Evolutionary conservation across 208 protist genomes (phyloP).

Genomic region (Naegleria gruberi): DNA sequence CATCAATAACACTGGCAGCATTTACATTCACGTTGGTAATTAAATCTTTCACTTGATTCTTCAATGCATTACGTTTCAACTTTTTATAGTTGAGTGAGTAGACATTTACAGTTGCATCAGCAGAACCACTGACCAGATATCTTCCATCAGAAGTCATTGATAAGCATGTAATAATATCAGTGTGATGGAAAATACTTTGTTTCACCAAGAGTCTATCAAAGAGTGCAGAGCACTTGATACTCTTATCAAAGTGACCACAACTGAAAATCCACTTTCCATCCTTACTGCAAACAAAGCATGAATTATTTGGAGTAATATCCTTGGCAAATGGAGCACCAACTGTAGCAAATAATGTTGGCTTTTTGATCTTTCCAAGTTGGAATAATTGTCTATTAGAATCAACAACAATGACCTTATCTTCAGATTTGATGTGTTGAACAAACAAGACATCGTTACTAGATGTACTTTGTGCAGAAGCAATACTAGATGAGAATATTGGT

Average conservation of each 20-base stretch:
- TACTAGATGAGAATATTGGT: background rate
- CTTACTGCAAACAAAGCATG: background rate
- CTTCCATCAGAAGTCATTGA: background rate
- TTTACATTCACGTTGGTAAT: background rate
- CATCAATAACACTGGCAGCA: background rate
- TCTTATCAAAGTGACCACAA: constrained; percentile 23
- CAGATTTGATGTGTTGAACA: background rate
- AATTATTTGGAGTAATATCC: background rate
- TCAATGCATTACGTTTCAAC: background rate
- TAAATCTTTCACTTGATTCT: background rate
- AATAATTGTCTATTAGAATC: background rate
- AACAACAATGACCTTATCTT: background rate
- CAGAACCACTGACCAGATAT: background rate
- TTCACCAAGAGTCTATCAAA: background rate
- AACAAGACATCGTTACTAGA: background rate
- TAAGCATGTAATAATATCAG: constrained; percentile 13
- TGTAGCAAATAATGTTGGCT: background rate
- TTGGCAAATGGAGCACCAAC: background rate
- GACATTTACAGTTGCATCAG: background rate
- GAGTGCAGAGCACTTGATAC: background rate
- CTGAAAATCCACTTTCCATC: constrained; percentile 17
- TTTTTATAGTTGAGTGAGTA: background rate
- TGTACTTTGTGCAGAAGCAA: background rate
- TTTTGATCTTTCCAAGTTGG: background rate
- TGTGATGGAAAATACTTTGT: constrained; percentile 6